These are phyloP conservation scores for Acanthamoeba lenticulata DNA, from an alignment of 208 protist species.

Conservation along the genomic window DNA sequence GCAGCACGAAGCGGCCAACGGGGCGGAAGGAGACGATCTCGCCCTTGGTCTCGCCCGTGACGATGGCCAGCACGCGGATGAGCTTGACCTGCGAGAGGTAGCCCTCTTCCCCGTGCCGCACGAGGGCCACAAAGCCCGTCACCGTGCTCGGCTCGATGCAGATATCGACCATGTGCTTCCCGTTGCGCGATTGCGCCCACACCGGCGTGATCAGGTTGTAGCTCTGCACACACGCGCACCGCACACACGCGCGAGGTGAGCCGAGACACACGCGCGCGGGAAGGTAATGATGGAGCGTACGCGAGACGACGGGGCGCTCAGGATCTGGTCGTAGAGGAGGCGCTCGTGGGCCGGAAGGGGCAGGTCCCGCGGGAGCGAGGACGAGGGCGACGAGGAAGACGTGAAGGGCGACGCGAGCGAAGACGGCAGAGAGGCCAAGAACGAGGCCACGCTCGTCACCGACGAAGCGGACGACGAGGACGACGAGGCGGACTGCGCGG, in stretches of 20 bases:
- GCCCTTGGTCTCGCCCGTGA: conserved; percentile 50
- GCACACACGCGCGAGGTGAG: too few species aligned
- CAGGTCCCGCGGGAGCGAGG: neutral
- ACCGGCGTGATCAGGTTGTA: conserved; percentile 43
- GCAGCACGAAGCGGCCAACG: conserved; percentile 34
- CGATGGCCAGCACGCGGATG: conserved; percentile 55
- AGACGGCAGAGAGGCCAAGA: neutral
- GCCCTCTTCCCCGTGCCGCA: conserved; percentile 47
- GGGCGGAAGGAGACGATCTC: conserved; percentile 28
- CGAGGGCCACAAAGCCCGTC: conserved; percentile 33
- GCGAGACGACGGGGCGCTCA: neutral
- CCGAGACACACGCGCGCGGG: neutral
- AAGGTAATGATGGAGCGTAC: neutral
- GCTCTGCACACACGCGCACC: neutral
- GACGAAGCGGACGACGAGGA: neutral
- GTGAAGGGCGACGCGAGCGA: neutral
- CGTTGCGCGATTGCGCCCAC: conserved; percentile 54
- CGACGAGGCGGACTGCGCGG: neutral
- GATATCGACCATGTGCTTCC: conserved; percentile 54
- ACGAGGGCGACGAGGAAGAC: neutral
- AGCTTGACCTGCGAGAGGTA: conserved; percentile 52
- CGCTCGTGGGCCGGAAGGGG: neutral
- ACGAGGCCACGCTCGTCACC: neutral
- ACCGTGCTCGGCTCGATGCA: conserved; percentile 27
- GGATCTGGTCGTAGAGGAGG: conserved; percentile 14